A percentile compares a stretch with the other conserved stretches of the same genome.
Conservation (phyloP, 2,329 filamentous ascomycete species). For the Fusarium sp. region DNA sequence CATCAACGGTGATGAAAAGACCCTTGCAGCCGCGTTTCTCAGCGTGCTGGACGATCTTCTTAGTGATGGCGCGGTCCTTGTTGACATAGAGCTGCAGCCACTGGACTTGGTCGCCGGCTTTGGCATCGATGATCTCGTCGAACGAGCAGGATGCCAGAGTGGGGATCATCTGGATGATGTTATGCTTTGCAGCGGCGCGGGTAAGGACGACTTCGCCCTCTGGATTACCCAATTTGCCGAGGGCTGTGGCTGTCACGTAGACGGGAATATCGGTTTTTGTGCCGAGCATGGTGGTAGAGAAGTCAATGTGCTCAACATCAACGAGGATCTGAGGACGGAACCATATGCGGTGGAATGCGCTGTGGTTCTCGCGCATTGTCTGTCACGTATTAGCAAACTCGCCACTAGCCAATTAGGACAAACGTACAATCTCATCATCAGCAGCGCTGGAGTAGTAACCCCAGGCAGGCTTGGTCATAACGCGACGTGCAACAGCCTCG, state of each 20-base stretch:
- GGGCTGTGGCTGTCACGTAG: conserved; percentile 95
- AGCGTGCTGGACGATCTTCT: conserved; percentile 90
- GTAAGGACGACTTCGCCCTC: conserved; percentile 96
- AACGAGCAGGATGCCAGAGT: conserved; percentile 97
- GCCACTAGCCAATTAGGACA: background rate
- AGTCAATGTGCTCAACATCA: conserved; percentile 88
- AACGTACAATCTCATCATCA: conserved; percentile 59
- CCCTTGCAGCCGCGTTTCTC: conserved; percentile 93
- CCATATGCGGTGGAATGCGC: conserved; percentile 96
- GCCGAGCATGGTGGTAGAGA: conserved; percentile 93
- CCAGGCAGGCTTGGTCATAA: conserved; percentile 98
- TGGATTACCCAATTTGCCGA: conserved; percentile 93
- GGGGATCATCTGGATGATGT: conserved; percentile 98
- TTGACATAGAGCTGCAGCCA: conserved; percentile 99
- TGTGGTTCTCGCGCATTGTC: conserved; percentile 96
- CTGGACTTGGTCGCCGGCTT: conserved; percentile 82
- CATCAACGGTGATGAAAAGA: conserved; percentile 98
- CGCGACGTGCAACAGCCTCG: conserved; percentile 86
- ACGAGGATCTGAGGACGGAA: conserved; percentile 91
- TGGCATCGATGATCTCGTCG: conserved; percentile 94
- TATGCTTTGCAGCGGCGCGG: conserved; percentile 83
- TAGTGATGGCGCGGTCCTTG: conserved; percentile 91
- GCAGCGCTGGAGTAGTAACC: conserved; percentile 97
- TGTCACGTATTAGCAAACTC: conserved; percentile 52
- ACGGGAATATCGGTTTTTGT: conserved; percentile 87